Evolutionary conservation across 768 basidiomycete species (phyloP).

Genomic region (Porphyrellus cyaneotinctus): DNA sequence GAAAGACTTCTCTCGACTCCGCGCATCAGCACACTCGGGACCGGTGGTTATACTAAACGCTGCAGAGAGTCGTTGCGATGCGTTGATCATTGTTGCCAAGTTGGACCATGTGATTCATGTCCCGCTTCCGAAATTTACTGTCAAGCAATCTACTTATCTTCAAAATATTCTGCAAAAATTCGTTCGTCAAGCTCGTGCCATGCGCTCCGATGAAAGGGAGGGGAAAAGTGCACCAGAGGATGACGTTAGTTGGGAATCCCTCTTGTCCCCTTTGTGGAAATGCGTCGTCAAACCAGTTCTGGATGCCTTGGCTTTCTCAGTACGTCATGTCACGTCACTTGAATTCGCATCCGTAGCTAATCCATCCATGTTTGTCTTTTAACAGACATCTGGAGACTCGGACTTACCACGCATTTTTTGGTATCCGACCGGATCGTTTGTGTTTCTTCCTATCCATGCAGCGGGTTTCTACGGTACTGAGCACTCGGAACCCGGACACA

Average conservation of each 20-base stretch:
- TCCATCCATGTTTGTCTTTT: not conserved
- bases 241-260: not conserved
- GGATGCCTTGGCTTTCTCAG: conserved; percentile 1
- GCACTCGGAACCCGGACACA: no score
- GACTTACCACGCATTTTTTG: no score
- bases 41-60: no score
- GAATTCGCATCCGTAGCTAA: not conserved
- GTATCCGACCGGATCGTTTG: no score
- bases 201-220: not conserved
- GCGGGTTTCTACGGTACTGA: no score
- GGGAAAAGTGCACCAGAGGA: not conserved
- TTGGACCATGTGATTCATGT: no score
- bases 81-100: no score
- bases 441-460: no score
- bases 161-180: not conserved
- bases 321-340: not conserved
- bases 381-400: not conserved
- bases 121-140: not conserved
- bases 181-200: not conserved
- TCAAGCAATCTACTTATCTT: not conserved
- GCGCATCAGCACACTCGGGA: no score
- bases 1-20: no score
- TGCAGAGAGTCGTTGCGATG: no score
- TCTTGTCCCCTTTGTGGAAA: not conserved
- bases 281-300: conserved; percentile 1